Percentiles rank a stretch among this genome's conserved stretches.
Conservation (phyloP, 139 green algal genomes). For the Raphidocelis subcapitata region DNA sequence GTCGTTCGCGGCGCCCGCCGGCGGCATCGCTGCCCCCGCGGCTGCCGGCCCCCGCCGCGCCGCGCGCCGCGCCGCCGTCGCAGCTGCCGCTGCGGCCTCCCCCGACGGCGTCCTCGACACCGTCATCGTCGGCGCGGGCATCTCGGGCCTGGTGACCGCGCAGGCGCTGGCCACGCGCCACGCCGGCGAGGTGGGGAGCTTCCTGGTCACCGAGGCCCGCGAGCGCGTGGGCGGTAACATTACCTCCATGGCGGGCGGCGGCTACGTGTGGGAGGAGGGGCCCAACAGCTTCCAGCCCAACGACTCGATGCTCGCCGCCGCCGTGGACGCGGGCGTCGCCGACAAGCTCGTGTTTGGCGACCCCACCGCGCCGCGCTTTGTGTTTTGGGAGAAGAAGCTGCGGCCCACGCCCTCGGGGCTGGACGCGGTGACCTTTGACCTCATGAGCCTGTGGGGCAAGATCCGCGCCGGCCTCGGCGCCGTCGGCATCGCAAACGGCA, state of each 20-base stretch:
- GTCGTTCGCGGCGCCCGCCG: too few relatives aligned
- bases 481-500: constrained; percentile 72
- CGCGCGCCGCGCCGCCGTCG: not conserved
- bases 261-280: constrained; percentile 98
- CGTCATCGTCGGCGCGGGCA: constrained; percentile 35
- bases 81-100: not conserved
- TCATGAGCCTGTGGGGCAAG: constrained; percentile 91
- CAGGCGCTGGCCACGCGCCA: constrained; percentile 74
- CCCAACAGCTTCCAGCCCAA: constrained; percentile 98
- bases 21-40: too few relatives aligned
- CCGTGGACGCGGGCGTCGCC: constrained; percentile 81
- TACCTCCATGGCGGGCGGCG: constrained; percentile 72
- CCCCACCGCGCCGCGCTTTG: constrained; percentile 91
- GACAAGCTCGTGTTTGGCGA: constrained; percentile 93
- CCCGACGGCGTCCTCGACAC: constrained; percentile 17
- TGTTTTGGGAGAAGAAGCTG: constrained; percentile 93
- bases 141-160: constrained; percentile 69
- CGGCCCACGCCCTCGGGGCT: constrained; percentile 76
- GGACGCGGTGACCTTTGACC: constrained; percentile 90
- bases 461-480: constrained; percentile 94
- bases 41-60: not conserved
- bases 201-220: constrained; percentile 93
- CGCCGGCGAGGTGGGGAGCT: constrained; percentile 34
- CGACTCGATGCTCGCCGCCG: constrained; percentile 91
- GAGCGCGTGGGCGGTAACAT: constrained; percentile 99